Conservation (phyloP, 106 monocot species). For the Dendrobium chrysotoxum region DNA sequence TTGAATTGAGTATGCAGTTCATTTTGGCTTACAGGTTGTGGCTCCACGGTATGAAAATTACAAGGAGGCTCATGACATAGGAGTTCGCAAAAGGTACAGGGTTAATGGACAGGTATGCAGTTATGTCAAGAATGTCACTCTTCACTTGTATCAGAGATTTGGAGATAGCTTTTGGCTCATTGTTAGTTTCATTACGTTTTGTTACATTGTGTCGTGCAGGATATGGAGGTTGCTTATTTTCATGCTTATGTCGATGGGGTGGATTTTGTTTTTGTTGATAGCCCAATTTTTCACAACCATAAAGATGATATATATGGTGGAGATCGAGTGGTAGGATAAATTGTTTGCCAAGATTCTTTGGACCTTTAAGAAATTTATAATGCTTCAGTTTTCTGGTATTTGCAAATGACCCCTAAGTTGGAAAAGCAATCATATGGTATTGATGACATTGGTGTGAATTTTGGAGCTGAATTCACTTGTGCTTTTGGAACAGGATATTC, state of each 20-base stretch:
- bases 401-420: background rate
- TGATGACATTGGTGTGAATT: too few species aligned
- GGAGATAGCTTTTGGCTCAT: background rate
- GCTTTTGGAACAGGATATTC: slow-evolving; percentile 45
- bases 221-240: slow-evolving; percentile 36
- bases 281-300: slow-evolving; percentile 42
- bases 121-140: too few species aligned
- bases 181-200: background rate
- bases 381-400: background rate
- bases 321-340: slow-evolving; percentile 6
- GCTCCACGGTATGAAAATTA: slow-evolving; percentile 64
- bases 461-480: too few species aligned
- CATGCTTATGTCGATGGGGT: slow-evolving; percentile 73
- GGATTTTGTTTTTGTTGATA: slow-evolving; percentile 74
- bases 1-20: background rate
- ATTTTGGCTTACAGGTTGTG: slow-evolving; percentile 44
- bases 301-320: slow-evolving; percentile 66
- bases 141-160: background rate
- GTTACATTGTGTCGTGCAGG: background rate
- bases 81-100: slow-evolving; percentile 41
- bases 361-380: background rate
- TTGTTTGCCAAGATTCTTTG: background rate
- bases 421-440: too few species aligned
- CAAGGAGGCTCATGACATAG: slow-evolving; percentile 43
- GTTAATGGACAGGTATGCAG: slow-evolving; percentile 63